Conservation (phyloP, 2,329 filamentous ascomycete genomes). For the Diaporthe citri region DNA sequence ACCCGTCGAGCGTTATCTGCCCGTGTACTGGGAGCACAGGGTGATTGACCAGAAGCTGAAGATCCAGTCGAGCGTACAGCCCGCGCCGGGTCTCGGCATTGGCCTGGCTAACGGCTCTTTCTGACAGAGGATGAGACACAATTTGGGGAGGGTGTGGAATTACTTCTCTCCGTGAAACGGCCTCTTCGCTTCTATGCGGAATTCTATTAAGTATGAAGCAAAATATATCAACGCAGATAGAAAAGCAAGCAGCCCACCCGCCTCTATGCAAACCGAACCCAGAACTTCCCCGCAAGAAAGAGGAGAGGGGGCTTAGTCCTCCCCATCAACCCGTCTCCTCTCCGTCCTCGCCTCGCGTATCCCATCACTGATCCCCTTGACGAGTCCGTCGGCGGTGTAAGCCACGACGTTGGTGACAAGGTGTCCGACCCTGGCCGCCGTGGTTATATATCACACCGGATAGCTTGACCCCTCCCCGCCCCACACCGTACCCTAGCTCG, state of each 20-base stretch:
- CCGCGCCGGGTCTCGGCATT: background rate
- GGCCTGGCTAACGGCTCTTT: background rate
- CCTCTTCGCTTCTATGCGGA: background rate
- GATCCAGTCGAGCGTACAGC: background rate
- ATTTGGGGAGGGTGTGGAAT: background rate
- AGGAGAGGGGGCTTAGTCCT: background rate
- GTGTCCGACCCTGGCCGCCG: slow-evolving; percentile 74
- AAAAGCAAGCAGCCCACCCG: background rate
- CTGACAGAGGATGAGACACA: too few species aligned
- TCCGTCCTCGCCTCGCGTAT: slow-evolving; percentile 71
- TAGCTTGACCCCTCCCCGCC: slow-evolving; percentile 63
- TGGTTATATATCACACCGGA: slow-evolving; percentile 69
- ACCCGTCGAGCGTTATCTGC: background rate
- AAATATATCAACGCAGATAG: background rate
- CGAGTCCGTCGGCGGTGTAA: slow-evolving; percentile 74
- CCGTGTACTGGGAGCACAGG: background rate
- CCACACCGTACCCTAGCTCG: slow-evolving; percentile 64
- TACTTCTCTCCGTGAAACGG: background rate
- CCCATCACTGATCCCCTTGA: slow-evolving; percentile 45
- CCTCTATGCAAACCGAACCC: background rate
- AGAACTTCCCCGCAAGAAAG: background rate
- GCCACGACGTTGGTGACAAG: slow-evolving; percentile 65
- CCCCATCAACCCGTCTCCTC: slow-evolving; percentile 20
- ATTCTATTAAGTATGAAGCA: background rate
- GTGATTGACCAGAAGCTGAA: background rate